Percentiles rank a stretch among this genome's conserved stretches.
These are phyloP conservation scores for Aspergillus persii DNA, from an alignment of 2,329 filamentous ascomycete species.

Conservation along the genomic window DNA sequence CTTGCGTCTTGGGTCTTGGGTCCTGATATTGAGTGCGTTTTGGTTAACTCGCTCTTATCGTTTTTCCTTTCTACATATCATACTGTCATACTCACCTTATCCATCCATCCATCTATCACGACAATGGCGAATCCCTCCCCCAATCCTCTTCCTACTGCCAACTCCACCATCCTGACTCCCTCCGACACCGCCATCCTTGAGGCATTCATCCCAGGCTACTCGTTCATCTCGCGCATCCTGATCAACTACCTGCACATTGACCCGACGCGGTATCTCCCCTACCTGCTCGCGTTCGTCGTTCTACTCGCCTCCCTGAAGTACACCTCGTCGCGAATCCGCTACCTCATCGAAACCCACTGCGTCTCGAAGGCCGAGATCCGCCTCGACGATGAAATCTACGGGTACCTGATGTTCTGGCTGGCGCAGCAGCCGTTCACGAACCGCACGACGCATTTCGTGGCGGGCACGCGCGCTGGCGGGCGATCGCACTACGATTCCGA, in stretches of 20 bases:
- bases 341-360: conserved; percentile 53
- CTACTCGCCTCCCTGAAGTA: conserved; percentile 56
- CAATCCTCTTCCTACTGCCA: conserved; percentile 10
- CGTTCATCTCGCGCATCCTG: conserved; percentile 54
- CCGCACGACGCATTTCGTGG: conserved; percentile 61
- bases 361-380: conserved; percentile 67
- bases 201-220: conserved; percentile 65
- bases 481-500: conserved; percentile 28
- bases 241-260: conserved; percentile 61
- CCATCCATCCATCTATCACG: background rate
- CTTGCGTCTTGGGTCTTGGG: background rate
- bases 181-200: conserved; percentile 48
- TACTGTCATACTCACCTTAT: background rate
- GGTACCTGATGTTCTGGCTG: conserved; percentile 70
- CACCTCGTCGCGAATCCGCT: conserved; percentile 48
- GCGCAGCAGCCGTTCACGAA: conserved; percentile 61
- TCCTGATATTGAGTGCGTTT: background rate
- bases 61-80: background rate
- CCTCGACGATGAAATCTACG: conserved; percentile 70
- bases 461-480: conserved; percentile 53
- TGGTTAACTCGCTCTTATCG: background rate
- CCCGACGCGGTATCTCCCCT: conserved; percentile 60
- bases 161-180: conserved; percentile 12
- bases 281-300: conserved; percentile 52
- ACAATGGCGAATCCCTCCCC: conserved; percentile 21